Conservation (phyloP, 2,329 filamentous ascomycete genomes). For the Cytospora paraplurivora region DNA sequence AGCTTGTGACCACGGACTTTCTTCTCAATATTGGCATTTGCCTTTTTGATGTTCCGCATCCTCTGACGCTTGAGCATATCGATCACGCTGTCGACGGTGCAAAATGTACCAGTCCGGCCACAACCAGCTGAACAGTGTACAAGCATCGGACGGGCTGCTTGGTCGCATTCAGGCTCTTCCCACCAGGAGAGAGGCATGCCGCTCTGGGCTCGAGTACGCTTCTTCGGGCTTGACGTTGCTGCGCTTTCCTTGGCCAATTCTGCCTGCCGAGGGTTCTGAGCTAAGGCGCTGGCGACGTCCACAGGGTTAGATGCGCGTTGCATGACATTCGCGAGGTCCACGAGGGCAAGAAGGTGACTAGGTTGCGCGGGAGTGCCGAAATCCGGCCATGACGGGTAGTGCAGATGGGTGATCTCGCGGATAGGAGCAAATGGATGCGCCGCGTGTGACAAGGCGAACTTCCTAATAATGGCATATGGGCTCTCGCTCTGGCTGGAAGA, state of each 20-base stretch:
- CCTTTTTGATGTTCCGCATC: slow-evolving; percentile 34
- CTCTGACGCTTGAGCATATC: slow-evolving; percentile 94
- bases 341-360: slow-evolving; percentile 79
- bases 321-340: slow-evolving; percentile 84
- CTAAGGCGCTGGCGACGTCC: slow-evolving; percentile 41
- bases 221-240: slow-evolving; percentile 29
- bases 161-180: slow-evolving; percentile 61
- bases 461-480: slow-evolving; percentile 80
- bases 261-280: slow-evolving; percentile 3
- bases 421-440: slow-evolving; percentile 80
- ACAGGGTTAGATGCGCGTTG: slow-evolving; percentile 58
- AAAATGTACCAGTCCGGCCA: slow-evolving; percentile 93
- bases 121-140: slow-evolving; percentile 97
- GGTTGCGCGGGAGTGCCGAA: slow-evolving; percentile 92
- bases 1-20: slow-evolving; percentile 26
- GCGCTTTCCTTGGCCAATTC: slow-evolving; percentile 2
- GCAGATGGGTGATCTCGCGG: slow-evolving; percentile 90
- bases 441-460: slow-evolving; percentile 80
- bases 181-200: slow-evolving; percentile 48
- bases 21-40: slow-evolving; percentile 35
- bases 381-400: slow-evolving; percentile 96
- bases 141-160: slow-evolving; percentile 68
- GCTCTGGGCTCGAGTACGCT: slow-evolving; percentile 24
- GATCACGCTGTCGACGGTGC: slow-evolving; percentile 92
- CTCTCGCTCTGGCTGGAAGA: slow-evolving; percentile 50